phyloP scores from a whole-genome alignment of 2,329 filamentous ascomycete genomes.

The Epichloe gansuensis region DNA sequence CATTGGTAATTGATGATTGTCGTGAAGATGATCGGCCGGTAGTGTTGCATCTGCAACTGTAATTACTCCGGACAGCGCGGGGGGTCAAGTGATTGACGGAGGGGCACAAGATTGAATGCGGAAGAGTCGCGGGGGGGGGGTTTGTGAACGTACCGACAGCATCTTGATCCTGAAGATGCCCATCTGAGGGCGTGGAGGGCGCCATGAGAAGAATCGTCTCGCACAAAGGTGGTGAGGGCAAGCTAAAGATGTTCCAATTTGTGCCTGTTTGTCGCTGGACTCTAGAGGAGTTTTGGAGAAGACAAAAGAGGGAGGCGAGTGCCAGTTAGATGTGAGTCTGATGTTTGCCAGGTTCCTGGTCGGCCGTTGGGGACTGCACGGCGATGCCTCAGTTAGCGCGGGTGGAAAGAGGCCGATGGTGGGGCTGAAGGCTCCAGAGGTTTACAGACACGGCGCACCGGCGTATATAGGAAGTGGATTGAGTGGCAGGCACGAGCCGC shows the following conservation, averaged over 20 bases:
- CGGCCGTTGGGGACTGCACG: background rate
- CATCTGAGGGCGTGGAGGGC: conserved; percentile 6
- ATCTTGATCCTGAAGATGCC: conserved; percentile 6
- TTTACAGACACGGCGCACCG: background rate
- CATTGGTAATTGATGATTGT: background rate
- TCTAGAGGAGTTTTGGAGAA: background rate
- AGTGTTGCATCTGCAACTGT: conserved; percentile 2
- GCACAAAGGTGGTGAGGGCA: background rate
- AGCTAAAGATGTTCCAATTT: background rate
- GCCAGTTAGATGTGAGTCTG: background rate
- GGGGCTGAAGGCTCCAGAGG: background rate
- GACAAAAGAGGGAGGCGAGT: background rate
- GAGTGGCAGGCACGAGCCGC: no score
- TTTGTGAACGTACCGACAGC: conserved; percentile 7
- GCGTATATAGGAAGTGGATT: no score
- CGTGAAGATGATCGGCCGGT: background rate
- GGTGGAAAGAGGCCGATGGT: conserved; percentile 2
- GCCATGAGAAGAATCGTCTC: conserved; percentile 4
- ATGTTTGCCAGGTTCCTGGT: background rate
- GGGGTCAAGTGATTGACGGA: background rate
- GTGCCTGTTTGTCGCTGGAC: background rate
- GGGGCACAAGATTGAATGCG: conserved; percentile 1
- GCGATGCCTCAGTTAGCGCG: conserved; percentile 3
- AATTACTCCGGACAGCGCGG: background rate
- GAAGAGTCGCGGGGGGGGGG: conserved; percentile 4